A percentile compares a stretch with the other conserved stretches of the same genome.
These are phyloP conservation scores for Prunus yedoensis DNA, from an alignment of 331 rosid genomes.

Conservation along the genomic window DNA sequence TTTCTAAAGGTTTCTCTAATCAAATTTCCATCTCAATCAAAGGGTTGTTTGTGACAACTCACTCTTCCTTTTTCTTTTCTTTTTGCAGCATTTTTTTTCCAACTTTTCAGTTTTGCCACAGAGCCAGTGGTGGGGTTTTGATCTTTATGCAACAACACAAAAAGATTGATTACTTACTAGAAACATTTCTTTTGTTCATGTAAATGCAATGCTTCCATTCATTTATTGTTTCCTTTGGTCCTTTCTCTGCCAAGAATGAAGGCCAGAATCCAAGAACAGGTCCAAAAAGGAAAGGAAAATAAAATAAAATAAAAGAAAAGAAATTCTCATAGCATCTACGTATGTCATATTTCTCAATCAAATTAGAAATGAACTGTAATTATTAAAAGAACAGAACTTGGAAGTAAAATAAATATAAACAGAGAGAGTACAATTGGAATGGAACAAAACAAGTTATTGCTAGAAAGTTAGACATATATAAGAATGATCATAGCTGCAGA, in stretches of 20 bases:
- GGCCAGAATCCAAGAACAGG: not conserved
- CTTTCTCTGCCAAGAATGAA: not conserved
- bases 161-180: no score
- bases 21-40: constrained; percentile 11
- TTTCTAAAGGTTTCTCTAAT: not conserved
- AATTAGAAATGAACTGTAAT: not conserved
- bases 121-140: not conserved
- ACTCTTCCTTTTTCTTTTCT: not conserved
- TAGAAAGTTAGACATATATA: no score
- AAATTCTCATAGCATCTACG: not conserved
- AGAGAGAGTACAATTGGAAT: not conserved
- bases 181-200: no score
- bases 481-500: no score
- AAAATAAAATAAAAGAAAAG: no score
- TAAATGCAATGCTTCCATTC: no score
- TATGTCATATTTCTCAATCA: not conserved
- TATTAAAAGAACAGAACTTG: not conserved
- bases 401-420: not conserved
- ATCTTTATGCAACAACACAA: not conserved
- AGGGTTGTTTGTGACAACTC: constrained; percentile 12
- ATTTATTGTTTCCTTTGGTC: not conserved
- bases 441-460: not conserved
- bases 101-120: not conserved
- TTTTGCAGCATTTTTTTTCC: not conserved
- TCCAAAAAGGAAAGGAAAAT: not conserved